Conservation (phyloP, 371 early-diverging fungal genomes). For the Smittium culicis region DNA sequence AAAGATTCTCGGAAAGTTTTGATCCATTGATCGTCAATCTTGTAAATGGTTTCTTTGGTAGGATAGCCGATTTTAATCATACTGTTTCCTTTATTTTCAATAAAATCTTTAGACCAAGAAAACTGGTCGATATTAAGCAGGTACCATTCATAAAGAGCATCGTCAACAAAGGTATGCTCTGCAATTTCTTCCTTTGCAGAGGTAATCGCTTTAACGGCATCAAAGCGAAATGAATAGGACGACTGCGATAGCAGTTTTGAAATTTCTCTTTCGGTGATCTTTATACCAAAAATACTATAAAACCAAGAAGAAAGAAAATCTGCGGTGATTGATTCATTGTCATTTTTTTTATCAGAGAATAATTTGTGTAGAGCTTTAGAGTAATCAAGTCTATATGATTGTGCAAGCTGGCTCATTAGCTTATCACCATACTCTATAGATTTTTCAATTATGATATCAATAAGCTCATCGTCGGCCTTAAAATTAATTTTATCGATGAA, state of each 20-base stretch:
- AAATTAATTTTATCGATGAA: neutral
- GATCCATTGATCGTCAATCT: slow-evolving; percentile 5
- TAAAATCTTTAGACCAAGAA: neutral
- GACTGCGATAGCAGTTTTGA: neutral
- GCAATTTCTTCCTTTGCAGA: neutral
- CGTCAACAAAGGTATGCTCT: slow-evolving; percentile 12
- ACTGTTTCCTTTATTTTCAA: slow-evolving; percentile 1
- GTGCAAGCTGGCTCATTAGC: neutral
- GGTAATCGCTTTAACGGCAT: neutral
- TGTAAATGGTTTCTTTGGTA: slow-evolving; percentile 5
- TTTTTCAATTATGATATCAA: neutral
- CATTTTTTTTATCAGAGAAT: neutral
- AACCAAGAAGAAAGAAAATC: neutral
- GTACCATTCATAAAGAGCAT: slow-evolving; percentile 11
- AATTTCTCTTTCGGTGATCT: slow-evolving; percentile 4
- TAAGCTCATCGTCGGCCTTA: neutral
- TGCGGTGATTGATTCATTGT: neutral
- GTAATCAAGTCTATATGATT: neutral
- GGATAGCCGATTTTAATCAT: slow-evolving; percentile 8
- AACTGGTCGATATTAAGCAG: slow-evolving; percentile 1
- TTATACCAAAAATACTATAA: neutral
- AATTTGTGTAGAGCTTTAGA: neutral
- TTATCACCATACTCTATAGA: neutral
- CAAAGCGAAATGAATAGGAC: slow-evolving; percentile 10
- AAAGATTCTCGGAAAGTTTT: neutral